A percentile compares a stretch with the other conserved stretches of the same genome.
These are phyloP conservation scores for Cardiospermum halicacabum DNA, from an alignment of 345 rosid genomes.

Conservation along the genomic window DNA sequence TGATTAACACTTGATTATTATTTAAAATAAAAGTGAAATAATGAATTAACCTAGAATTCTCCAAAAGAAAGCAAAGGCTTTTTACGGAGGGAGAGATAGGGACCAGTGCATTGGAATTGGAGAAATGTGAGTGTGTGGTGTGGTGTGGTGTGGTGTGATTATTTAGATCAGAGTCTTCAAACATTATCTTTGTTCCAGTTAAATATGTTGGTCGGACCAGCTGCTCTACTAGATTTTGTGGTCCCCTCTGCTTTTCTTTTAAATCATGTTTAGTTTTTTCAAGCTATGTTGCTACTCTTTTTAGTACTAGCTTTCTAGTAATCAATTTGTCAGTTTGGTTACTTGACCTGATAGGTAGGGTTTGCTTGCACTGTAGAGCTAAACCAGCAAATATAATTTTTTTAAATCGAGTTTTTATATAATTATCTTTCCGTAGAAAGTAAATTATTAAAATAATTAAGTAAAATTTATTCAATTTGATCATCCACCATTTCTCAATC, in stretches of 20 bases:
- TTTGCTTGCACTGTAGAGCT: no score
- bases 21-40: no score
- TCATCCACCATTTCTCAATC: no score
- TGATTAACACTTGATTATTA: no score
- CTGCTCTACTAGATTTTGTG: neutral
- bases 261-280: neutral
- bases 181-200: neutral
- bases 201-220: neutral
- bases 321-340: no score
- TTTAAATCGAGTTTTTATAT: no score
- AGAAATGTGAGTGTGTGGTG: neutral
- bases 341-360: no score
- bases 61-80: neutral
- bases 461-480: no score
- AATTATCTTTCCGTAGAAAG: no score
- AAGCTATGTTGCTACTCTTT: neutral
- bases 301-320: no score
- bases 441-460: no score
- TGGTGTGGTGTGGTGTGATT: neutral
- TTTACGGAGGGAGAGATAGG: neutral
- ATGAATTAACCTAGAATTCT: neutral
- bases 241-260: neutral
- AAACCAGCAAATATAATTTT: no score
- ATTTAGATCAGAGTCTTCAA: neutral
- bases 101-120: slow-evolving; percentile 11